These are phyloP conservation scores for Madurella fahalii DNA, from an alignment of 2,329 filamentous ascomycete genomes.

Conservation along the genomic window DNA sequence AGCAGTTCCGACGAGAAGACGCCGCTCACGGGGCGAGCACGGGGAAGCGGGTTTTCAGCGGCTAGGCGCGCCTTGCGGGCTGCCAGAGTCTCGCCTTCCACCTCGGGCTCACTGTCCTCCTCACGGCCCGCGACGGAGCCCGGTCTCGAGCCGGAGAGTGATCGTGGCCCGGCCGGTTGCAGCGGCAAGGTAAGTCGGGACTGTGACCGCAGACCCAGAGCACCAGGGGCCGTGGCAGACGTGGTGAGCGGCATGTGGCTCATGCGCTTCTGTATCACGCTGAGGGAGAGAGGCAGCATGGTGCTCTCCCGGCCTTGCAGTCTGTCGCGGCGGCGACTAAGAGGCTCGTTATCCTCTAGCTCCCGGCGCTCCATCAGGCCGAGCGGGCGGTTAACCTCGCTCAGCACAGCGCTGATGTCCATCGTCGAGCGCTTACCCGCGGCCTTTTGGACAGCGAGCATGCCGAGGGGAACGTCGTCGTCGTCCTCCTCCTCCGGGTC, in stretches of 20 bases:
- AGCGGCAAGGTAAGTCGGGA: slow-evolving; percentile 24
- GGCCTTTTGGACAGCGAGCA: slow-evolving; percentile 65
- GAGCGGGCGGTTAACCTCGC: slow-evolving; percentile 60
- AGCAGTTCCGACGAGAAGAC: slow-evolving; percentile 68
- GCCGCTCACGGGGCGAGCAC: slow-evolving; percentile 56
- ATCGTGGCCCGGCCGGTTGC: slow-evolving; percentile 3
- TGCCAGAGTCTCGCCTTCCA: slow-evolving; percentile 63
- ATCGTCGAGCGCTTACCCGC: slow-evolving; percentile 37
- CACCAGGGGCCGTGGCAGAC: slow-evolving; percentile 18
- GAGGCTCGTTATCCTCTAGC: slow-evolving; percentile 86
- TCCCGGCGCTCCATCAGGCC: slow-evolving; percentile 78
- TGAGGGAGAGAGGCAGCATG: slow-evolving; percentile 31
- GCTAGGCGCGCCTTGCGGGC: slow-evolving; percentile 63
- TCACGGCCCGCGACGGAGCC: slow-evolving; percentile 21
- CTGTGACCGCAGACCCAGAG: slow-evolving; percentile 25
- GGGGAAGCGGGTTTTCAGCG: slow-evolving; percentile 47
- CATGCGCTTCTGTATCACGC: slow-evolving; percentile 35
- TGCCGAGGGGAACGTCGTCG: slow-evolving; percentile 81
- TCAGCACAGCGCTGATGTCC: slow-evolving; percentile 43
- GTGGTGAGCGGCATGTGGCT: slow-evolving; percentile 43
- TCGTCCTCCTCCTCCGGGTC: slow-evolving; percentile 62
- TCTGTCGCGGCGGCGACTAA: slow-evolving; percentile 71
- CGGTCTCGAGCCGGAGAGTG: slow-evolving; percentile 25
- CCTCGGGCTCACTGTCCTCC: slow-evolving; percentile 44
- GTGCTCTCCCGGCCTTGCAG: slow-evolving; percentile 59